phyloP scores from a whole-genome alignment of 139 green algal genomes.

The Nannochloris sp. region DNA sequence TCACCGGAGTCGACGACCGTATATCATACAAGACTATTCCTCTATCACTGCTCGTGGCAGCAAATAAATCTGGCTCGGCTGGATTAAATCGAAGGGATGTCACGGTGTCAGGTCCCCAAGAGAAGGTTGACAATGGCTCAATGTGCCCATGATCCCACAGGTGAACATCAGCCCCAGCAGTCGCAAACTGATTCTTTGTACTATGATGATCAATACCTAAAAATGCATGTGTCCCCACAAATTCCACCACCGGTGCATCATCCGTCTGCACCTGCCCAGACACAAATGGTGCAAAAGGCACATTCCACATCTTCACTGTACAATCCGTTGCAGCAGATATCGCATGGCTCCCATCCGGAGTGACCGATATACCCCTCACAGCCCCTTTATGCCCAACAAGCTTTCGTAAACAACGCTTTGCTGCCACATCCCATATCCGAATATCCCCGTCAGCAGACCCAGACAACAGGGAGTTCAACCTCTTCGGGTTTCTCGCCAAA shows the following conservation, averaged over 20 bases:
- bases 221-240: slow-evolving; percentile 45
- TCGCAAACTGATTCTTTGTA: slow-evolving; percentile 68
- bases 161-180: slow-evolving; percentile 68
- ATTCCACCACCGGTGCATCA: slow-evolving; percentile 55
- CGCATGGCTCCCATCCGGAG: slow-evolving; percentile 55
- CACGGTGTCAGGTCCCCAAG: slow-evolving; percentile 85
- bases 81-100: slow-evolving; percentile 89
- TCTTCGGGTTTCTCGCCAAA: slow-evolving; percentile 63
- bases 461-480: slow-evolving; percentile 74
- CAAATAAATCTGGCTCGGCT: slow-evolving; percentile 86
- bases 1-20: slow-evolving; percentile 63
- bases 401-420: slow-evolving; percentile 50
- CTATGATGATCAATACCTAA: slow-evolving; percentile 83
- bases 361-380: slow-evolving; percentile 72
- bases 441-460: slow-evolving; percentile 46
- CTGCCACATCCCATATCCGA: slow-evolving; percentile 83
- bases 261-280: slow-evolving; percentile 48
- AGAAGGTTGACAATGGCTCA: slow-evolving; percentile 76
- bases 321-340: slow-evolving; percentile 80
- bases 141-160: slow-evolving; percentile 85
- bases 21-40: slow-evolving; percentile 92
- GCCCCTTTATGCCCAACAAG: slow-evolving; percentile 64
- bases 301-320: slow-evolving; percentile 79
- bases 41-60: slow-evolving; percentile 79
- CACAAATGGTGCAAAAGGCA: slow-evolving; percentile 72